These are phyloP conservation scores for Nemania sp. DNA, from an alignment of 2,329 filamentous ascomycete species.

Conservation along the genomic window DNA sequence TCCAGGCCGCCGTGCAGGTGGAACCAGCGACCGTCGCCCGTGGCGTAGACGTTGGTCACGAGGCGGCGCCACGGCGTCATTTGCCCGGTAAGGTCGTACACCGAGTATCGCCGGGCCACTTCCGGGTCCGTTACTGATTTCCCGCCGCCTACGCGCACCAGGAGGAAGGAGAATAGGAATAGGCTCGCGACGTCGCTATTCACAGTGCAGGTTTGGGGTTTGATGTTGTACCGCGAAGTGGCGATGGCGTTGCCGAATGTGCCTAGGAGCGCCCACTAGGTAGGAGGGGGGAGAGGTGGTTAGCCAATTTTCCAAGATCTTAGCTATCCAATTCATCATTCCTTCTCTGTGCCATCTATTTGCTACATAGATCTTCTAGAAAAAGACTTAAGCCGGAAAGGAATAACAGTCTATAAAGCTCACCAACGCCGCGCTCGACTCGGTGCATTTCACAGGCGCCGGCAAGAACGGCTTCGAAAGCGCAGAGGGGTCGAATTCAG, in stretches of 20 bases:
- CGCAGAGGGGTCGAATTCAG: slow-evolving; percentile 33
- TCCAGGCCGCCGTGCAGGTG: slow-evolving; percentile 43
- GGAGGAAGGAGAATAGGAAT: slow-evolving; percentile 38
- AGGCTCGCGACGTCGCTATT: slow-evolving; percentile 38
- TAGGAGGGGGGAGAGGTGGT: neutral
- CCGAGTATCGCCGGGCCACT: slow-evolving; percentile 28
- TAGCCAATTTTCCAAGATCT: neutral
- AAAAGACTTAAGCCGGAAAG: neutral
- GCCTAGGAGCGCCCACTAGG: slow-evolving; percentile 36
- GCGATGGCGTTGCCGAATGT: slow-evolving; percentile 37
- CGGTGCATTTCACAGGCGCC: slow-evolving; percentile 37
- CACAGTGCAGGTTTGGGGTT: slow-evolving; percentile 33
- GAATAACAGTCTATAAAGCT: neutral
- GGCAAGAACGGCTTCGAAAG: slow-evolving; percentile 35
- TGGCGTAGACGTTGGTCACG: slow-evolving; percentile 42
- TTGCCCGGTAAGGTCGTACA: slow-evolving; percentile 34
- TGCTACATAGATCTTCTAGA: neutral
- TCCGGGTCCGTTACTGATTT: slow-evolving; percentile 28
- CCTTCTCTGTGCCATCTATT: neutral
- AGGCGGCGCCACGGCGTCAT: slow-evolving; percentile 38
- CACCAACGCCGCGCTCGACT: slow-evolving; percentile 36
- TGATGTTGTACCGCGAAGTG: slow-evolving; percentile 26
- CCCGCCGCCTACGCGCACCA: slow-evolving; percentile 33
- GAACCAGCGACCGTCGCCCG: slow-evolving; percentile 41
- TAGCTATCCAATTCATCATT: too few relatives aligned